These are phyloP conservation scores for Yamadazyma siamensis DNA, from an alignment of 1,139 yeast species.

Conservation along the genomic window DNA sequence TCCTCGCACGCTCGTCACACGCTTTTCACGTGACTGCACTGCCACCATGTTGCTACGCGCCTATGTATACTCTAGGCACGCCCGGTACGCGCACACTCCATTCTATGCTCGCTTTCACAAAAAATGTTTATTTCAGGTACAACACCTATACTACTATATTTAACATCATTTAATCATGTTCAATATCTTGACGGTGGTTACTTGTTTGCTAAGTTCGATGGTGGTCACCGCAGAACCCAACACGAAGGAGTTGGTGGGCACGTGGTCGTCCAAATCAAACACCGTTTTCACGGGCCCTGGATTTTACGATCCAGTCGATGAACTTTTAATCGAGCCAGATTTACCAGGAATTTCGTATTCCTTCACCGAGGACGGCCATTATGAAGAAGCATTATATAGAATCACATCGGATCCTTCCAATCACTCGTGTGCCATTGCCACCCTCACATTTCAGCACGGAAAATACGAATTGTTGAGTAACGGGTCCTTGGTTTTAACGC, in stretches of 20 bases:
- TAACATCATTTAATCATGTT: no score
- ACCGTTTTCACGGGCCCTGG: slow-evolving; percentile 97
- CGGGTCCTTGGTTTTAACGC: slow-evolving; percentile 68
- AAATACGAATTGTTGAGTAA: slow-evolving; percentile 58
- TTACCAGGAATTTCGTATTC: slow-evolving; percentile 92
- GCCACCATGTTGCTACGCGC: no score
- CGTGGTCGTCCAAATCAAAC: slow-evolving; percentile 93
- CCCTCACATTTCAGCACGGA: slow-evolving; percentile 86
- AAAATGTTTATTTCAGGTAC: slow-evolving; percentile 6
- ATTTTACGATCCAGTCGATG: slow-evolving; percentile 93
- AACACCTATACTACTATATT: no score
- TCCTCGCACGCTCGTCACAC: no score
- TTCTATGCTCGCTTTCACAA: slow-evolving; percentile 1
- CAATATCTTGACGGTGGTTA: not conserved
- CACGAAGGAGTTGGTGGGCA: slow-evolving; percentile 61
- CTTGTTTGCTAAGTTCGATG: not conserved
- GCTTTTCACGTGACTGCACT: no score
- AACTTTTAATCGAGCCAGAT: slow-evolving; percentile 88
- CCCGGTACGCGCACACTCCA: no score
- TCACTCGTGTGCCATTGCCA: slow-evolving; percentile 82
- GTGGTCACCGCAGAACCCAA: slow-evolving; percentile 20
- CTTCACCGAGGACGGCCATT: slow-evolving; percentile 86
- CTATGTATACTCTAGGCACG: no score
- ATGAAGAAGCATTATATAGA: slow-evolving; percentile 85
- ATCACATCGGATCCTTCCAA: slow-evolving; percentile 67